phyloP scores from a whole-genome alignment of 2,329 filamentous ascomycete species.

The Mycosphaerelloides madeirae region DNA sequence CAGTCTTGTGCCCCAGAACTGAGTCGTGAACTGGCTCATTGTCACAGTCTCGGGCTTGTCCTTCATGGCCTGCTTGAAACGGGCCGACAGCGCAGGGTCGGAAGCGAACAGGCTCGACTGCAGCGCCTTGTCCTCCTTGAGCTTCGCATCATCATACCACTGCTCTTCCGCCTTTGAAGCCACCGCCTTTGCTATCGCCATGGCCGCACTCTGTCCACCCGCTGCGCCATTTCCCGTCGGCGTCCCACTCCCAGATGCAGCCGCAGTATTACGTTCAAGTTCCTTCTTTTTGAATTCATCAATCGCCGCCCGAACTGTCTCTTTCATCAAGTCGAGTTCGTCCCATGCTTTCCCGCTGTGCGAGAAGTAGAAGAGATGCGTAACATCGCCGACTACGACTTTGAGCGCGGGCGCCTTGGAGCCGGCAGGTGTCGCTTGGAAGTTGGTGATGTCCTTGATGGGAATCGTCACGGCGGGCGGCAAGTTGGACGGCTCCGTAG shows the following conservation, averaged over 20 bases:
- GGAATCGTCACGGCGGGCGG: slow-evolving; percentile 64
- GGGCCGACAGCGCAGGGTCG: slow-evolving; percentile 66
- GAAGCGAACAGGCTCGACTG: slow-evolving; percentile 86
- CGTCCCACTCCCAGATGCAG: slow-evolving; percentile 17
- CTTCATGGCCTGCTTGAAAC: slow-evolving; percentile 77
- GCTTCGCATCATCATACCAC: slow-evolving; percentile 74
- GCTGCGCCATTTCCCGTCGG: slow-evolving; percentile 14
- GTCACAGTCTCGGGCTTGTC: slow-evolving; percentile 82
- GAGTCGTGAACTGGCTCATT: slow-evolving; percentile 74
- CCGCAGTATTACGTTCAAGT: slow-evolving; percentile 30
- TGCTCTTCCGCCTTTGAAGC: slow-evolving; percentile 49
- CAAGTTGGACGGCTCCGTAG: slow-evolving; percentile 52
- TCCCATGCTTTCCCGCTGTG: slow-evolving; percentile 67
- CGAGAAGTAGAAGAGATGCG: slow-evolving; percentile 86
- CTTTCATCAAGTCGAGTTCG: slow-evolving; percentile 82
- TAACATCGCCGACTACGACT: slow-evolving; percentile 72
- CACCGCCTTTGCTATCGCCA: slow-evolving; percentile 72
- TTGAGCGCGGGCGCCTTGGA: slow-evolving; percentile 89
- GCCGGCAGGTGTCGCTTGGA: slow-evolving; percentile 90
- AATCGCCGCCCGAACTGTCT: slow-evolving; percentile 72
- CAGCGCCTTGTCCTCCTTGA: slow-evolving; percentile 73
- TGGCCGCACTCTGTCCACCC: slow-evolving; percentile 46
- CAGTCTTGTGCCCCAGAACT: slow-evolving; percentile 90
- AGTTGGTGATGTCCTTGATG: slow-evolving; percentile 76
- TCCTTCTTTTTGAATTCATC: slow-evolving; percentile 56